Evolutionary conservation across 2,329 filamentous ascomycete species (phyloP).

Genomic region (Sporothrix luriei): DNA sequence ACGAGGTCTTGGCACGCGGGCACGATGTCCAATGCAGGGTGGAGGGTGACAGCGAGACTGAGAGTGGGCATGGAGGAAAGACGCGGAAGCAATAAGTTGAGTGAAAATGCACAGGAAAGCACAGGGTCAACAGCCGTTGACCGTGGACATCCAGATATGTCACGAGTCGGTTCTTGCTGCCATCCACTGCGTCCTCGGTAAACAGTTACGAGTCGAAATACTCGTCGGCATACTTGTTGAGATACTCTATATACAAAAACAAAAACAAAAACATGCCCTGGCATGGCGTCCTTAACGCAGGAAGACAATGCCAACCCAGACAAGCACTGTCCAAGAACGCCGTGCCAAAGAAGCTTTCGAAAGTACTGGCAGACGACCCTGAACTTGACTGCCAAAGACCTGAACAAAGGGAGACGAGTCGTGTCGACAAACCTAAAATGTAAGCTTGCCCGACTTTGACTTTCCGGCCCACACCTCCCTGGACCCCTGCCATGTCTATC

Average conservation of each 20-base stretch:
- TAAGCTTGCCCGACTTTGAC: constrained; percentile 23
- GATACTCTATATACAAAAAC: neutral
- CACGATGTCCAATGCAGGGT: constrained; percentile 12
- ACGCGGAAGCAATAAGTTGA: neutral
- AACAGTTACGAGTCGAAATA: neutral
- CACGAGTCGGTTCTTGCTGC: neutral
- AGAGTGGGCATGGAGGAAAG: neutral
- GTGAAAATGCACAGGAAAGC: neutral
- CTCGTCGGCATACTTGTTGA: too few species aligned
- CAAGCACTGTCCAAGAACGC: neutral
- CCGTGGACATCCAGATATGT: neutral
- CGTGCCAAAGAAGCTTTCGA: neutral
- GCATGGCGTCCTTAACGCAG: too few species aligned
- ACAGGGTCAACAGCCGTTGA: neutral
- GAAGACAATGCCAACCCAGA: neutral
- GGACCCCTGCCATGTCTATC: neutral
- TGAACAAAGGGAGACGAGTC: neutral
- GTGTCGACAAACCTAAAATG: constrained; percentile 23
- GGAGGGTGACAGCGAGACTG: neutral
- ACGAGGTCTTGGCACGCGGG: constrained; percentile 31
- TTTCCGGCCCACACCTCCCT: constrained; percentile 13
- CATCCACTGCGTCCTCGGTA: too few species aligned
- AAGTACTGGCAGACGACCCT: neutral
- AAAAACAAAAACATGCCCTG: neutral
- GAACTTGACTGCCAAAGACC: too few species aligned